Conservation (phyloP, 106 monocot genomes). For the Triglochin maritima region DNA sequence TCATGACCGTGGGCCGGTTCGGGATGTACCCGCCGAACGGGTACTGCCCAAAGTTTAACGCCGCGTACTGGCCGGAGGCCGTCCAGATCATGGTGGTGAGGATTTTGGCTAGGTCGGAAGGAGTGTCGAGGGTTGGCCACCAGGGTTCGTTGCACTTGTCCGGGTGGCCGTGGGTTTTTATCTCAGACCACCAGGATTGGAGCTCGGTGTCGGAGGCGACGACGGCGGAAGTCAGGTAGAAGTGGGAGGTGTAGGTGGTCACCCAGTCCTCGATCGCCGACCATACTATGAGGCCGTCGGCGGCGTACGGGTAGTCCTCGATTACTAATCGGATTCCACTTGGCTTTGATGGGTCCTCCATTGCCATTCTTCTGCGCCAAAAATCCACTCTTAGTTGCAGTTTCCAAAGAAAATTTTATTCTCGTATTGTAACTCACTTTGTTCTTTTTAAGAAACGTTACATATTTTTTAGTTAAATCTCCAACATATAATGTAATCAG, state of each 20-base stretch:
- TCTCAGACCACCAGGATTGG: constrained; percentile 32
- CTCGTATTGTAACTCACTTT: too few species aligned
- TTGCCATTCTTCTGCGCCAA: constrained; percentile 36
- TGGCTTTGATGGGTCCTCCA: constrained; percentile 18
- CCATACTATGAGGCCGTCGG: constrained; percentile 35
- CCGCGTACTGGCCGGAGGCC: constrained; percentile 28
- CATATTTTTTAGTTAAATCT: too few species aligned
- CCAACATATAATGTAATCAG: too few species aligned
- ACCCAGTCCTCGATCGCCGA: constrained; percentile 29
- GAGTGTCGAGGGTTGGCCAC: constrained; percentile 22
- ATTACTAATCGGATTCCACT: constrained; percentile 17
- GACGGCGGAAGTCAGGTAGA: constrained; percentile 8
- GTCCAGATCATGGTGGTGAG: constrained; percentile 33
- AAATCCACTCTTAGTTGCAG: too few species aligned
- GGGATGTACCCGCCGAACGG: constrained; percentile 29
- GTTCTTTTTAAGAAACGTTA: too few species aligned
- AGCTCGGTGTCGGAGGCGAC: constrained; percentile 25
- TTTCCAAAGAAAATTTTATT: too few species aligned
- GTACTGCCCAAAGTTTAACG: constrained; percentile 34
- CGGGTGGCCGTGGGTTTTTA: constrained; percentile 14
- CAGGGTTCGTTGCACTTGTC: constrained; percentile 25
- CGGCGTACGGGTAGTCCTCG: constrained; percentile 41
- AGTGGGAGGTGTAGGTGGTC: constrained; percentile 20
- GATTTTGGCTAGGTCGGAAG: constrained; percentile 1
- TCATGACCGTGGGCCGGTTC: constrained; percentile 16